Evolutionary conservation across 1,284 basidiomycete genomes (phyloP).

Genomic region (Trametes pubescens): DNA sequence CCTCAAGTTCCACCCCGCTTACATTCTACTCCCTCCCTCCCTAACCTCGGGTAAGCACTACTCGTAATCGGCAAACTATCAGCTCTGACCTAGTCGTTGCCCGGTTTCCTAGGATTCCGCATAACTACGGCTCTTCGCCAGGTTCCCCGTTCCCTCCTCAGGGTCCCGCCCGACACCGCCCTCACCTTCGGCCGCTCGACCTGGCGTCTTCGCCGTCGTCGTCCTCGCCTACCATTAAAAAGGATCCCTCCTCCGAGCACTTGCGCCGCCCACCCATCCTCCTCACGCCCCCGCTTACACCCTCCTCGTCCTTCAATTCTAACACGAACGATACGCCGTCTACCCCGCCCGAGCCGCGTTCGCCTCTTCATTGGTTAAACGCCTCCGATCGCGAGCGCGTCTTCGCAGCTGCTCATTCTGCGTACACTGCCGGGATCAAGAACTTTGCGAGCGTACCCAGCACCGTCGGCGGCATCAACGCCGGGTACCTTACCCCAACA

Average conservation of each 20-base stretch:
- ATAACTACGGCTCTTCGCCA: slow-evolving; percentile 25
- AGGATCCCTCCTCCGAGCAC: slow-evolving; percentile 20
- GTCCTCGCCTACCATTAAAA: slow-evolving; percentile 31
- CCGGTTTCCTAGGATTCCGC: slow-evolving; percentile 26
- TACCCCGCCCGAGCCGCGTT: slow-evolving; percentile 36
- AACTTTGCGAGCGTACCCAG: slow-evolving; percentile 22
- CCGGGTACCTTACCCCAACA: slow-evolving; percentile 36
- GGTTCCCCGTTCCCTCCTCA: slow-evolving; percentile 21
- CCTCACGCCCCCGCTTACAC: slow-evolving; percentile 44
- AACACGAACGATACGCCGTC: slow-evolving; percentile 36
- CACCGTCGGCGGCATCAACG: slow-evolving; percentile 19
- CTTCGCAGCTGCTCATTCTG: slow-evolving; percentile 18
- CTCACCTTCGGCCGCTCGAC: slow-evolving; percentile 42
- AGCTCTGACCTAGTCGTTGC: not conserved
- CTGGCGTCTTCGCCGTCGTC: slow-evolving; percentile 37
- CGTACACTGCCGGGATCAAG: slow-evolving; percentile 23
- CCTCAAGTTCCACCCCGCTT: slow-evolving; percentile 33
- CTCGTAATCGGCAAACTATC: not conserved
- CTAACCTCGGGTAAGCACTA: slow-evolving; percentile 36
- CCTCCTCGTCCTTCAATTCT: slow-evolving; percentile 41
- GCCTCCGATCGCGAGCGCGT: slow-evolving; percentile 23
- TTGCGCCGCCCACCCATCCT: slow-evolving; percentile 28
- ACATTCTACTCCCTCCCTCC: slow-evolving; percentile 41
- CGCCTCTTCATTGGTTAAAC: slow-evolving; percentile 33
- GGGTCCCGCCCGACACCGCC: slow-evolving; percentile 37